These are phyloP conservation scores for Ceraceosorus bombacis DNA, from an alignment of 1,284 basidiomycete species.

Conservation along the genomic window DNA sequence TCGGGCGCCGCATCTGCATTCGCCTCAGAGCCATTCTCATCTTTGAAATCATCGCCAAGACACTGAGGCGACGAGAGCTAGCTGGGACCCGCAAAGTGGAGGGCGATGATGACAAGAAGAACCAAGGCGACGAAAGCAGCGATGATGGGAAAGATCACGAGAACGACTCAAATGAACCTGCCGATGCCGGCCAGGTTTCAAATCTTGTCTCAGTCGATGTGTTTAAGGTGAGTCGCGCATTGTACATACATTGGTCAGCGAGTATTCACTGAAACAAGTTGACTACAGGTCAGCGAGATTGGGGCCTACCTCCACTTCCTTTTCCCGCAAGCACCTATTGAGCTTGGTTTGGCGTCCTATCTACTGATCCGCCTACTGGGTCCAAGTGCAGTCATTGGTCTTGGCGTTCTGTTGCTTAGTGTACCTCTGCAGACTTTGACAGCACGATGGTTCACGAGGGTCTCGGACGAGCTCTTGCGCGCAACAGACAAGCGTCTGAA, in stretches of 20 bases:
- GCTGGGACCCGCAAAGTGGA: conserved; percentile 42
- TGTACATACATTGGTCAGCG: background rate
- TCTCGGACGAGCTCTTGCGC: conserved; percentile 51
- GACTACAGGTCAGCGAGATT: conserved; percentile 9
- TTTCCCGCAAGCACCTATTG: conserved; percentile 51
- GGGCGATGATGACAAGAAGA: conserved; percentile 2
- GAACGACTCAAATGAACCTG: conserved; percentile 11
- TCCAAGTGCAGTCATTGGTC: conserved; percentile 51
- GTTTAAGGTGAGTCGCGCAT: conserved; percentile 40
- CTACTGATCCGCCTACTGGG: conserved; percentile 54
- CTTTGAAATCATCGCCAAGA: conserved; percentile 56
- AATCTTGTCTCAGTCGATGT: conserved; percentile 57
- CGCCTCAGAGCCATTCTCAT: conserved; percentile 52
- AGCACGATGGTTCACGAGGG: conserved; percentile 51
- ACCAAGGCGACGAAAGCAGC: conserved; percentile 6
- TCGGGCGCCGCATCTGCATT: conserved; percentile 53
- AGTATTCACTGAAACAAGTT: too few relatives aligned
- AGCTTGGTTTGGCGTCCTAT: conserved; percentile 51
- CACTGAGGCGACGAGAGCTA: conserved; percentile 53
- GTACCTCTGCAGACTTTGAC: conserved; percentile 45
- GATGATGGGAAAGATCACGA: background rate
- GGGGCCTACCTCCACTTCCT: conserved; percentile 49
- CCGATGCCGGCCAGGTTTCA: conserved; percentile 54
- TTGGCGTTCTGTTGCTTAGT: conserved; percentile 41
- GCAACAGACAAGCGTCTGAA: conserved; percentile 56